These are phyloP conservation scores for Lasiosphaeris hirsuta DNA, from an alignment of 495 filamentous ascomycete species.

Conservation along the genomic window DNA sequence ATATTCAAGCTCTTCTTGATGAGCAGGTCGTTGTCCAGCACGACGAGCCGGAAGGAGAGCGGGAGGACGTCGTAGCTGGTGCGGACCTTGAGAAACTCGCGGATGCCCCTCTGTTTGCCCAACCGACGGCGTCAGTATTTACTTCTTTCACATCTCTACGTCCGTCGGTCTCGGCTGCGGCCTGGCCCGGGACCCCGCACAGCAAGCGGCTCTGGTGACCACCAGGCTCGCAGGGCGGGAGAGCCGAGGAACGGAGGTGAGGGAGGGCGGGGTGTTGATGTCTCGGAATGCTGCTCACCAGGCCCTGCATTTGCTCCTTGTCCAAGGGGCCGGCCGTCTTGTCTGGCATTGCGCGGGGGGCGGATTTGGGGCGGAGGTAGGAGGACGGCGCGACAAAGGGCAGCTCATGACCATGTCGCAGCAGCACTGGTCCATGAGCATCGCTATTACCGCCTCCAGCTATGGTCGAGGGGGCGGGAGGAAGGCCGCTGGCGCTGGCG, in stretches of 20 bases:
- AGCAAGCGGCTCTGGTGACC: conserved; percentile 11
- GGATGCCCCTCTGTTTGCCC: conserved; percentile 67
- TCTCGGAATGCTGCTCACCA: conserved; percentile 61
- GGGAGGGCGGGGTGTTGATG: conserved; percentile 19
- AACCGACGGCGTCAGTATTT: conserved; percentile 15
- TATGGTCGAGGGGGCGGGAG: conserved; percentile 18
- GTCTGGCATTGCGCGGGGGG: conserved; percentile 47
- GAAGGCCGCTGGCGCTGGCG: conserved; percentile 10
- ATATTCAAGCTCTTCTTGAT: conserved; percentile 98
- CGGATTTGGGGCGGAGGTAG: conserved; percentile 70
- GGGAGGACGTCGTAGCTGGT: conserved; percentile 98
- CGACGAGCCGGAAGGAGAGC: conserved; percentile 93
- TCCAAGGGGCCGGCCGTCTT: conserved; percentile 72
- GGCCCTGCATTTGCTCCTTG: conserved; percentile 84
- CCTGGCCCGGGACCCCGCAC: conserved; percentile 28
- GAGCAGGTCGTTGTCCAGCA: conserved; percentile 89
- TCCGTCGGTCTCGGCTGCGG: not conserved
- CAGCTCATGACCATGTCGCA: conserved; percentile 49
- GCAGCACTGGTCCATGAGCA: conserved; percentile 24
- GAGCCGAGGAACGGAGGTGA: conserved; percentile 5
- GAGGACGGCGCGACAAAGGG: conserved; percentile 76
- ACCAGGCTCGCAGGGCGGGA: conserved; percentile 2
- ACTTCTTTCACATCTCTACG: not conserved
- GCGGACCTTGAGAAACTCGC: conserved; percentile 93
- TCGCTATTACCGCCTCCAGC: conserved; percentile 22